Evolutionary conservation across 1,284 basidiomycete genomes (phyloP).

Genomic region (Leccinum subrobustum): DNA sequence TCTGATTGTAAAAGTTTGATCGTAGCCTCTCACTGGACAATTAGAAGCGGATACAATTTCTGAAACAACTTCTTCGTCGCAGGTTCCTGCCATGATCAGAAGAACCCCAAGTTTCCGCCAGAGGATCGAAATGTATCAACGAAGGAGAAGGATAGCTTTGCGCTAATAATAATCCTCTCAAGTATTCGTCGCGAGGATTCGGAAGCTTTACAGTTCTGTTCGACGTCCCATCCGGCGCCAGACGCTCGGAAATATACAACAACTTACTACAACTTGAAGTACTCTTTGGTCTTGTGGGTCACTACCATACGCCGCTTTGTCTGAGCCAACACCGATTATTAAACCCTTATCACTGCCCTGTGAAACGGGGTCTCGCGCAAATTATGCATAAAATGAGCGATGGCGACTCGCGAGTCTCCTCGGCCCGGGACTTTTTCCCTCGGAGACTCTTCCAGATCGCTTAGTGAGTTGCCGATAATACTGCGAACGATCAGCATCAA

Average conservation of each 20-base stretch:
- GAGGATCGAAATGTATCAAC: not conserved
- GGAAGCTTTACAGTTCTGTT: not conserved
- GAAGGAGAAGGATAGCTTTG: not conserved
- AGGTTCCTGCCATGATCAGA: not conserved
- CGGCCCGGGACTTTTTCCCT: not conserved
- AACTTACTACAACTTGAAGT: not conserved
- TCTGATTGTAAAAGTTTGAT: not conserved
- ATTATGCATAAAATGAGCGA: constrained; percentile 6
- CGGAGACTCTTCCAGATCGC: not conserved
- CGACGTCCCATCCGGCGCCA: not conserved
- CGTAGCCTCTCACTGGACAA: not conserved
- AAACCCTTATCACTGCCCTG: not conserved
- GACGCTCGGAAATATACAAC: not conserved
- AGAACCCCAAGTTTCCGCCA: not conserved
- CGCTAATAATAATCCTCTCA: not conserved
- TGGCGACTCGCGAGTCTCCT: not conserved
- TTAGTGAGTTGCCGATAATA: constrained; percentile 1
- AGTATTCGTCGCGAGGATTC: not conserved
- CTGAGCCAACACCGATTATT: not conserved
- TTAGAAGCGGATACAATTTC: not conserved
- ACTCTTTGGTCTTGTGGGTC: not conserved
- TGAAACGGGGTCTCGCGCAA: not conserved
- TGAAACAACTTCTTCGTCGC: not conserved
- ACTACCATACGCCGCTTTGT: not conserved
- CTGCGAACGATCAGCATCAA: not conserved